These are phyloP conservation scores for Candida anglica DNA, from an alignment of 805 yeast genomes.

Conservation along the genomic window DNA sequence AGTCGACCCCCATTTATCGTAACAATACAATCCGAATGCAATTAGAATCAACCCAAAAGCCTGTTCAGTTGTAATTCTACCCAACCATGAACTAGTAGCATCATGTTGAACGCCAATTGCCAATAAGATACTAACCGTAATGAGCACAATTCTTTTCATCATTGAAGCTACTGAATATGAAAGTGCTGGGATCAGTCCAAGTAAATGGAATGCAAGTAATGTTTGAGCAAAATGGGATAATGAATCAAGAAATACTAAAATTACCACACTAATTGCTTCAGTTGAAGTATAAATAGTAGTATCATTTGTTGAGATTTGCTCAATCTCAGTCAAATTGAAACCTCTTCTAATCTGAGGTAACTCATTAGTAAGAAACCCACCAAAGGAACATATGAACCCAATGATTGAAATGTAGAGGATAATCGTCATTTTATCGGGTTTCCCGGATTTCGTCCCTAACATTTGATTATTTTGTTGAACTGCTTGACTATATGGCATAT, in stretches of 20 bases:
- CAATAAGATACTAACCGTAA: constrained; percentile 65
- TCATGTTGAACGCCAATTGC: constrained; percentile 31
- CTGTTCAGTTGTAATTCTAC: constrained; percentile 43
- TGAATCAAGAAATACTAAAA: constrained; percentile 60
- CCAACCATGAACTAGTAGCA: constrained; percentile 18
- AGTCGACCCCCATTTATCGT: constrained; percentile 59
- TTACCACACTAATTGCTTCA: constrained; percentile 37
- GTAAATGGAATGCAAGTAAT: constrained; percentile 71
- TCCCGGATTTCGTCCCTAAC: constrained; percentile 20
- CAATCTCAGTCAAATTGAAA: neutral
- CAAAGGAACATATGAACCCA: constrained; percentile 69
- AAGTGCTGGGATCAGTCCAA: constrained; percentile 79
- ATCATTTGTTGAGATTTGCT: constrained; percentile 1
- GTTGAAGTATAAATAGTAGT: constrained; percentile 9
- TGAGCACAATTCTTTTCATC: constrained; percentile 84
- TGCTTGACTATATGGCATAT: constrained; percentile 7
- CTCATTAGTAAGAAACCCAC: constrained; percentile 69
- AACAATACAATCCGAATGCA: constrained; percentile 54
- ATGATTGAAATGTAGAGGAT: constrained; percentile 72
- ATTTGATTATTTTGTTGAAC: constrained; percentile 13
- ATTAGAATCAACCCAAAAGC: constrained; percentile 47
- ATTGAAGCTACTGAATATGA: constrained; percentile 83
- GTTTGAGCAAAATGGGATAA: constrained; percentile 77
- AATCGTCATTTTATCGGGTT: constrained; percentile 79
- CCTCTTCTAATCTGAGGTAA: constrained; percentile 24